Evolutionary conservation across 352 stramenopile species (phyloP).

Genomic region (Globisporangium uncinulatum): DNA sequence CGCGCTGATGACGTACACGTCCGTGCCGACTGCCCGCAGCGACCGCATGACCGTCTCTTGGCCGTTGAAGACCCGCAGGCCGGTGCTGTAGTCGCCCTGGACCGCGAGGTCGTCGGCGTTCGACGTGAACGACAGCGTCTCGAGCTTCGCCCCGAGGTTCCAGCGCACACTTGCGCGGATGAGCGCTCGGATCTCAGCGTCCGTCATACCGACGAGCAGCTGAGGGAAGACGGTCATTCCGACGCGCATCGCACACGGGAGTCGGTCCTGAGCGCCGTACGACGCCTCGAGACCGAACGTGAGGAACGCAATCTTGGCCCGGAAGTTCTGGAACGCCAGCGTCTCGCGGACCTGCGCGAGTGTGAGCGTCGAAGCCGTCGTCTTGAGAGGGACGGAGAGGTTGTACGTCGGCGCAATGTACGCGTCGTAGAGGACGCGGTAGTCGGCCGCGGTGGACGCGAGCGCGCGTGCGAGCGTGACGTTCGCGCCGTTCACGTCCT

Average conservation of each 20-base stretch:
- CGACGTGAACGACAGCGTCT: slow-evolving; percentile 32
- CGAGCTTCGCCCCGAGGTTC: slow-evolving; percentile 39
- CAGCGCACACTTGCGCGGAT: slow-evolving; percentile 42
- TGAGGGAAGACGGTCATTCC: slow-evolving; percentile 56
- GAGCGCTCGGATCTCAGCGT: slow-evolving; percentile 38
- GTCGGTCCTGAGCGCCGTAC: slow-evolving; percentile 32
- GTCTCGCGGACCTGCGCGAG: slow-evolving; percentile 36
- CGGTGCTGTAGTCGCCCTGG: slow-evolving; percentile 39
- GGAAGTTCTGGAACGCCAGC: slow-evolving; percentile 48
- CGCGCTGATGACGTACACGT: slow-evolving; percentile 61
- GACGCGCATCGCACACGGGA: slow-evolving; percentile 31
- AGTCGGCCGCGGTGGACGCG: slow-evolving; percentile 28
- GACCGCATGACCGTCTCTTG: slow-evolving; percentile 54
- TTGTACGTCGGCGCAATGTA: slow-evolving; percentile 48
- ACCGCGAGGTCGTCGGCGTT: slow-evolving; percentile 28
- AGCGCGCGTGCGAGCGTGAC: slow-evolving; percentile 34
- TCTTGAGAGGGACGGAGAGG: slow-evolving; percentile 16
- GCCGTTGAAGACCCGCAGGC: slow-evolving; percentile 52
- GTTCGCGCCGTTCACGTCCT: slow-evolving; percentile 31
- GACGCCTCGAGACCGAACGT: slow-evolving; percentile 39
- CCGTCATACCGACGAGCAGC: slow-evolving; percentile 48
- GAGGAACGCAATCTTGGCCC: slow-evolving; percentile 47
- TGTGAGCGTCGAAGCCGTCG: slow-evolving; percentile 9
- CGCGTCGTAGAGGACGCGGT: slow-evolving; percentile 43
- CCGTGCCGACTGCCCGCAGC: slow-evolving; percentile 28